Base-by-base conservation (phyloP, 129 eudicot species). In the Sambucus nigra region DNA sequence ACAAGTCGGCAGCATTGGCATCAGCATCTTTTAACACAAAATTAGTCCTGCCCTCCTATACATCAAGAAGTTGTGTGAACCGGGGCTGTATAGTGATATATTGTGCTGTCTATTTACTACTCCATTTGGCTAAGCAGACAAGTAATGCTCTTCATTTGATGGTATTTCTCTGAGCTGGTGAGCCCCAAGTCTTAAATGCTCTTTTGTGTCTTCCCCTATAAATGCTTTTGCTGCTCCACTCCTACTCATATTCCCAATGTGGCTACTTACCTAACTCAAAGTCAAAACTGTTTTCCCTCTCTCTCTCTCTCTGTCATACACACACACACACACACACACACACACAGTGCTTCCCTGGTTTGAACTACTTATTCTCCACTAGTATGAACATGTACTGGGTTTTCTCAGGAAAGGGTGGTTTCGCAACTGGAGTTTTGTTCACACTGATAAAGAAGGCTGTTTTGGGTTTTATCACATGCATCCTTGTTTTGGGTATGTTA, bases 401-500 rank as follows among this genome's bases (percentile, higher is more conserved):
- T 16, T 48, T 33, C 19, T 2, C 47, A 18, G 53, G 51, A 45
- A 60, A 59, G 51, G 64, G 53, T 13, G 54, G 35, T 63, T 65
- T 31, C 53, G 47, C 44, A 14, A 46, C 60, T 31, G 40, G 33
- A 3, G n/a, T 55, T 45, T 54, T 71, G 61, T 42, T 68, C 25
- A 65, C 28, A 3, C 39, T 51, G 26, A 6, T 79, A 44, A 54
- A 72, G 64, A 65, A 31, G 63, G 55, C 60, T 28, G 53, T 53
- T 23, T 33, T 48, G 23, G 78, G 67, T 69, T 20, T 69, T 18
- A 28, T 66, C 40, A 72, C 86, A 9, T 79, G 84, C 69, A 46
- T 71, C 57, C 57, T 80, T 12, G 73, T 81, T 56, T 27, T 83
- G 16, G 94, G 96, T 87, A 74, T 25, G 39, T 61, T 14, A 40